Evolutionary conservation across 352 stramenopile genomes (phyloP).

Genomic region (Phytopythium litorale): DNA sequence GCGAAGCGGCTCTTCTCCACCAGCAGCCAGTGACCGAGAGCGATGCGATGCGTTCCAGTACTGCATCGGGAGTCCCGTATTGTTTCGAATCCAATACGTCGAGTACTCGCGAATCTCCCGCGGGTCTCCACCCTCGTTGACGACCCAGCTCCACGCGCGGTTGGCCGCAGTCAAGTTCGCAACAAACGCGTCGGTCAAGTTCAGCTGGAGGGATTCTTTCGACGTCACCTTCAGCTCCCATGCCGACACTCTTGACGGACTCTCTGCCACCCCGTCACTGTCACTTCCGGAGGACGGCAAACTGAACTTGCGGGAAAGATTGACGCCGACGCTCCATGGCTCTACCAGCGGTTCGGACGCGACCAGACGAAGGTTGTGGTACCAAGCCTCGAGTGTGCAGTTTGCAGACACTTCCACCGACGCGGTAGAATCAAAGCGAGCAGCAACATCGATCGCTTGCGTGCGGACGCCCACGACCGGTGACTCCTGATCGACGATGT

Average conservation of each 20-base stretch:
- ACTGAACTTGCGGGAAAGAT: slow-evolving; percentile 26
- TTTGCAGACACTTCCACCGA: slow-evolving; percentile 30
- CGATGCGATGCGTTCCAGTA: slow-evolving; percentile 69
- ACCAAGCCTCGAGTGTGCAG: slow-evolving; percentile 67
- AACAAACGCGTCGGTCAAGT: slow-evolving; percentile 80
- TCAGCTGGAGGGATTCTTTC: slow-evolving; percentile 61
- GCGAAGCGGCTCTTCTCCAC: slow-evolving; percentile 59
- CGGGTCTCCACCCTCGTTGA: slow-evolving; percentile 59
- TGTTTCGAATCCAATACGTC: slow-evolving; percentile 86
- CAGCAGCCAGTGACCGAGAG: slow-evolving; percentile 43
- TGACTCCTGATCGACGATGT: slow-evolving; percentile 77
- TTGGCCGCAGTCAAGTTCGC: slow-evolving; percentile 73
- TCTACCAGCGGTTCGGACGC: slow-evolving; percentile 79
- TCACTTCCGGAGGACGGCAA: background rate
- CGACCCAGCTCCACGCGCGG: slow-evolving; percentile 76
- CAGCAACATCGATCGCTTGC: slow-evolving; percentile 29
- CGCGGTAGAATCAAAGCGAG: slow-evolving; percentile 27
- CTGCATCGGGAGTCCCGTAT: slow-evolving; percentile 70
- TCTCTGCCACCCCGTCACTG: slow-evolving; percentile 1
- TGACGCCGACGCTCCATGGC: slow-evolving; percentile 58
- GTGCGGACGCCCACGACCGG: slow-evolving; percentile 66
- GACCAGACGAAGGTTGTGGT: slow-evolving; percentile 82
- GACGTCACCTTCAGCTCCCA: slow-evolving; percentile 66
- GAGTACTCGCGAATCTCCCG: slow-evolving; percentile 80
- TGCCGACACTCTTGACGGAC: slow-evolving; percentile 13